Evolutionary conservation across 139 green algal species (phyloP).

Genomic region (Tetraselmis striata): DNA sequence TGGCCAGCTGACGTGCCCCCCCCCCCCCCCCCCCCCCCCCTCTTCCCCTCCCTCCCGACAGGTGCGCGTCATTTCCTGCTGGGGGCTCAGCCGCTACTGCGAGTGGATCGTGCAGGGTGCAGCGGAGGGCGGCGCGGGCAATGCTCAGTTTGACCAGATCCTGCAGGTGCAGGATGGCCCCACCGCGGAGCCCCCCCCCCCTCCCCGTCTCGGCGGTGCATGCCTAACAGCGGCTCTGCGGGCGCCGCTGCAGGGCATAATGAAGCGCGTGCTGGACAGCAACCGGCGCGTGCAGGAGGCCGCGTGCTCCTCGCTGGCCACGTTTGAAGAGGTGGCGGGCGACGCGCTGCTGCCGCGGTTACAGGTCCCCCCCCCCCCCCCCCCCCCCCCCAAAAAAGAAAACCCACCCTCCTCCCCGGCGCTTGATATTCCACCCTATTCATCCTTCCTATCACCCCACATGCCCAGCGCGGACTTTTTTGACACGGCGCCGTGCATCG

Average conservation of each 20-base stretch:
- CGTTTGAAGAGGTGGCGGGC: conserved; percentile 52
- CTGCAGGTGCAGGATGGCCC: conserved; percentile 21
- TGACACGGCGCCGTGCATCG: no score
- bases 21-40: no score
- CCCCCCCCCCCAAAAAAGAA: no score
- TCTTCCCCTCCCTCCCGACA: no score
- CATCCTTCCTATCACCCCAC: no score
- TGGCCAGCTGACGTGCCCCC: no score
- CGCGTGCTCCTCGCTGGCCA: conserved; percentile 76
- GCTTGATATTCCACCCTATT: no score
- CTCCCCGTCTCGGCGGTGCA: neutral
- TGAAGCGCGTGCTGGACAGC: conserved; percentile 48
- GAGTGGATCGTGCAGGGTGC: conserved; percentile 57
- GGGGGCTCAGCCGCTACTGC: conserved; percentile 79
- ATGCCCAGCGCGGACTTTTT: no score
- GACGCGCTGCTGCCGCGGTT: conserved; percentile 23
- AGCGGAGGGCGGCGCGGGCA: neutral
- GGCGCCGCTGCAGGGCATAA: neutral
- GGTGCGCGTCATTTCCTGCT: conserved; percentile 83
- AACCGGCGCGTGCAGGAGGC: conserved; percentile 88
- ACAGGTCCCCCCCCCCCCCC: no score
- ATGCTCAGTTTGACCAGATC: conserved; percentile 23
- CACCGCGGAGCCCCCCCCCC: neutral
- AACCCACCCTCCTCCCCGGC: no score
- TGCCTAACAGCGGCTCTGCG: no score